A percentile compares a stretch with the other conserved stretches of the same genome.
These are phyloP conservation scores for Primulina tabacum DNA, from an alignment of 257 asterid species.

Conservation along the genomic window DNA sequence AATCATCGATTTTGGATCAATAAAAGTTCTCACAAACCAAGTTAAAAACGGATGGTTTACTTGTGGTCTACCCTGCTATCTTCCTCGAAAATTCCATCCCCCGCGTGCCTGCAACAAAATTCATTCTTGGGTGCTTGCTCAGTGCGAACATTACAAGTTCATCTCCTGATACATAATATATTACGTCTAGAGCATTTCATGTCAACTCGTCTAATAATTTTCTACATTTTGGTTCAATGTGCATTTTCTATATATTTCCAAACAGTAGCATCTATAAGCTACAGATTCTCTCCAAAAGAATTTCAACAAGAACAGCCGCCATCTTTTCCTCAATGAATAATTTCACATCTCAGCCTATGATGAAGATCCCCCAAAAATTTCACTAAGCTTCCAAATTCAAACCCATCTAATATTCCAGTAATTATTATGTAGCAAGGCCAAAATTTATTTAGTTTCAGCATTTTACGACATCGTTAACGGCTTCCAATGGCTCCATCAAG, in stretches of 20 bases:
- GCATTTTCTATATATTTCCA: too few relatives aligned
- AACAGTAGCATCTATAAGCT: neutral
- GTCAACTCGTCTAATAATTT: neutral
- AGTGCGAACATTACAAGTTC: neutral
- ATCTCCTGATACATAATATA: neutral
- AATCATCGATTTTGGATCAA: neutral
- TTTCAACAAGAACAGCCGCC: neutral
- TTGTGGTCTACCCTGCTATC: conserved; percentile 32
- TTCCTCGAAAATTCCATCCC: conserved; percentile 34
- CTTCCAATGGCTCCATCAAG: neutral
- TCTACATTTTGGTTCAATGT: neutral
- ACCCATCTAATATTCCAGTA: neutral
- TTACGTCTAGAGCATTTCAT: neutral
- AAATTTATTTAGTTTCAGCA: neutral
- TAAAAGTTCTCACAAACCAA: conserved; percentile 14
- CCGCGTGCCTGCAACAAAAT: conserved; percentile 30
- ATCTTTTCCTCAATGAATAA: neutral
- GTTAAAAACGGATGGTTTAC: conserved; percentile 4
- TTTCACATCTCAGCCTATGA: neutral
- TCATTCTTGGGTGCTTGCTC: neutral
- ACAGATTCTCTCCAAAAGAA: neutral
- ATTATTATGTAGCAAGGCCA: neutral
- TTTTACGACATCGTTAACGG: neutral
- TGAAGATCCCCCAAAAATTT: too few relatives aligned
- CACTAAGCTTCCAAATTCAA: neutral